These are phyloP conservation scores for Gracilaria gracilis DNA, from an alignment of 23 red algal species.

Conservation along the genomic window DNA sequence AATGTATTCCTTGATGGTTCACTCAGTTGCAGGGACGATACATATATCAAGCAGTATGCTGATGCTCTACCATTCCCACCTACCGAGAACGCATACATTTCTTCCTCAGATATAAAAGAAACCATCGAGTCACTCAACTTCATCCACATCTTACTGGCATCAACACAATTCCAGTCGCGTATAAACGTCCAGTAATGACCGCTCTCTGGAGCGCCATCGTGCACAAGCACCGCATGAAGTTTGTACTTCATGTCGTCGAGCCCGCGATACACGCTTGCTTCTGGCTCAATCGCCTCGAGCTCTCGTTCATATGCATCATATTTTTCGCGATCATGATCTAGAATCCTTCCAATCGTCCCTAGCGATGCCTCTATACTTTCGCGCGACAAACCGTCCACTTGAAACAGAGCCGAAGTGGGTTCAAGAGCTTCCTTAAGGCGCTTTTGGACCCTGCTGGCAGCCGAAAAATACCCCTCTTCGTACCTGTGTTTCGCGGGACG, in stretches of 20 bases:
- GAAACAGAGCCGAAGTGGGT: conserved; percentile 14
- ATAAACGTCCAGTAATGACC: conserved; percentile 98
- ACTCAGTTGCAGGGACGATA: conserved; percentile 1
- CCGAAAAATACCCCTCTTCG: conserved; percentile 33
- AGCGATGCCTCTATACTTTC: conserved; percentile 33
- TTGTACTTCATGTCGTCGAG: conserved; percentile 68
- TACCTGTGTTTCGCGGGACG: conserved; percentile 8
- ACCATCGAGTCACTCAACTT: conserved; percentile 87
- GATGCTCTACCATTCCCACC: conserved; percentile 79
- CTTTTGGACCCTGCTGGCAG: conserved; percentile 41
- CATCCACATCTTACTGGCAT: conserved; percentile 55
- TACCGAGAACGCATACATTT: conserved; percentile 73
- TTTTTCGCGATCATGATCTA: conserved; percentile 59
- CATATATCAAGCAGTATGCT: conserved; percentile 93
- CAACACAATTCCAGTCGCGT: conserved; percentile 48
- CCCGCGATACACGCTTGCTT: conserved; percentile 45
- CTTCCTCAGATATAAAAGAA: conserved; percentile 68
- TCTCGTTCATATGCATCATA: conserved; percentile 41
- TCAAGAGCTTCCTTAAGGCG: conserved; percentile 41
- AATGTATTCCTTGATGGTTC: background rate
- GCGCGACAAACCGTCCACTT: conserved; percentile 35
- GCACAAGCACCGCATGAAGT: conserved; percentile 94
- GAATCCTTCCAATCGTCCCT: conserved; percentile 44
- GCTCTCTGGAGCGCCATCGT: conserved; percentile 83
- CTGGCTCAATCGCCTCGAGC: conserved; percentile 47